A percentile compares a stretch with the other conserved stretches of the same genome.
Evolutionary conservation across 2,329 filamentous ascomycete genomes (phyloP).

Genomic region (Aspergillus eucalypticola): DNA sequence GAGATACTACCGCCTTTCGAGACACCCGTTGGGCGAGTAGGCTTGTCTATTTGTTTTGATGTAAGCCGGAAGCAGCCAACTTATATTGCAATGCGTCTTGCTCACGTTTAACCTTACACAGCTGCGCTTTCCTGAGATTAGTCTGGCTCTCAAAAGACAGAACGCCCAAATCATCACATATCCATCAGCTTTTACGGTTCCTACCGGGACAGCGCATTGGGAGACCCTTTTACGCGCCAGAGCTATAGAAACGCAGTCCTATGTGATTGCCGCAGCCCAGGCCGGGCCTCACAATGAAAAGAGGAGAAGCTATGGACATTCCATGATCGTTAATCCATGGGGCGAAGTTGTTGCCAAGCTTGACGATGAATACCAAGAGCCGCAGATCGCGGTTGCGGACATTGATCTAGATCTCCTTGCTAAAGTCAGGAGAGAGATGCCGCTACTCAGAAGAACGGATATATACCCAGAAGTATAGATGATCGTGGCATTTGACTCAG

Average conservation of each 20-base stretch:
- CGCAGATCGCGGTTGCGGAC: constrained; percentile 53
- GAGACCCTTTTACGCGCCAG: constrained; percentile 73
- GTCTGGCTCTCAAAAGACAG: constrained; percentile 64
- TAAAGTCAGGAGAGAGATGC: constrained; percentile 58
- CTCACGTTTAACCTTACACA: constrained; percentile 23
- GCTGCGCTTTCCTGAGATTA: constrained; percentile 77
- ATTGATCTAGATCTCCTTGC: constrained; percentile 56
- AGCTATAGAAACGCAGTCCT: constrained; percentile 86
- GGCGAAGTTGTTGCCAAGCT: constrained; percentile 69
- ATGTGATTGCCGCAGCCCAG: constrained; percentile 84
- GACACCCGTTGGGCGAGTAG: constrained; percentile 73
- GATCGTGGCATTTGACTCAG: constrained; percentile 8
- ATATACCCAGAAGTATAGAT: constrained; percentile 48
- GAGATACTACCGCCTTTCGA: constrained; percentile 68
- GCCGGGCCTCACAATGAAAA: constrained; percentile 73
- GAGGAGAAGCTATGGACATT: constrained; percentile 80
- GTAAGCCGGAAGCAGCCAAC: constrained; percentile 34
- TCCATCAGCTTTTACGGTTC: constrained; percentile 86
- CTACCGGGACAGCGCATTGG: constrained; percentile 86
- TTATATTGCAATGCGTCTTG: background rate
- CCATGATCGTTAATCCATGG: constrained; percentile 85
- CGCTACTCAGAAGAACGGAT: constrained; percentile 57
- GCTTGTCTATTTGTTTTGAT: constrained; percentile 86
- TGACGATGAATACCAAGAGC: constrained; percentile 50
- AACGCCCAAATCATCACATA: constrained; percentile 78